Base-by-base conservation (phyloP, 2,329 filamentous ascomycete species). In the Arthrobotrys sinensis region DNA sequence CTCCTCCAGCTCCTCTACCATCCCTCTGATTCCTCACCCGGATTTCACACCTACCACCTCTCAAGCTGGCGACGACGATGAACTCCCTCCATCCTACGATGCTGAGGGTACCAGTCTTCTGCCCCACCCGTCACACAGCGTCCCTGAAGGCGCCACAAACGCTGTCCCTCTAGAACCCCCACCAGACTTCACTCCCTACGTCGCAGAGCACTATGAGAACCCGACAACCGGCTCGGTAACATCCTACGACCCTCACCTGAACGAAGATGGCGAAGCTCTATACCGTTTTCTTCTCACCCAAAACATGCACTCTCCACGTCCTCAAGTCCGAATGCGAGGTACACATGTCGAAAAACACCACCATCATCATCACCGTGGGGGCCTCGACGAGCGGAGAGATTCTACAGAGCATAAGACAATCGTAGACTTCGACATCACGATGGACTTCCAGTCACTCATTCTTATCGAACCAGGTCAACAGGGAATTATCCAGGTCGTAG, bases 401-500 rank as follows among this genome's bases (percentile, higher is more conserved):
- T 87, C 87, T 81, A 85, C 85, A n/a, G 86, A 87, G 80, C 84
- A 82, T 45, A 83, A 83, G 43, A 85, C 83, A 8, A 83, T 90
- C 5, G 86, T 86, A 21, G 90, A 91, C 82, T 91, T 91, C 81
- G 87, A 89, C 81, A 83, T 91, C 69, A 84, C 84, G 19, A 83
- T 91, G 76, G 89, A 91, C 70, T 84, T 91, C 80, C 90, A 89
- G 1, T 86, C 88, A 3, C 87, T 89, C 45, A 85, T 91, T 12
- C 88, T 87, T 81, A 83, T 85, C 4, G 85, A 83, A 82, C 21
- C 84, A 82, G 36, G 78, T 76, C 45, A 85, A 86, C 4, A 88
- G 85, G 87, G 83, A 10, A 80, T 84, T 28, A 79, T 90, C n/a
- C 83, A 84, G 8, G 87, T 88, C 0, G 88, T 88, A 0, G 86